Base-by-base conservation (phyloP, 495 filamentous ascomycete genomes). In the Lophium mytilinum region DNA sequence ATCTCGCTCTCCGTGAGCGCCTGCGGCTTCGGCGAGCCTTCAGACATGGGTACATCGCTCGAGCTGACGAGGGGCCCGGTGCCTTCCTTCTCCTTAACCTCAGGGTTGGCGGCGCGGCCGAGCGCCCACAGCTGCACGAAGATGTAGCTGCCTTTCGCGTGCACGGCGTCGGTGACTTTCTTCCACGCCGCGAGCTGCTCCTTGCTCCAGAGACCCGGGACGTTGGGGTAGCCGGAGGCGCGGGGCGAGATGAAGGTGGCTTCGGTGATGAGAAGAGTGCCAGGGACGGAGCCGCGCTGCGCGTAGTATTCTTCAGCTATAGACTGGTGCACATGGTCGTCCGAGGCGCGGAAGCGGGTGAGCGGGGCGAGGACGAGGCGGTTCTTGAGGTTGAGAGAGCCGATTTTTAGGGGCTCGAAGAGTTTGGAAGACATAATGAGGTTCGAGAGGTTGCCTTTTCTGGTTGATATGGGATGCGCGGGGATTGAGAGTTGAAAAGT, bases 81-180 rank as follows among this genome's bases (percentile, higher is more conserved):
- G 0, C 66, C 62, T 37, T 77, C 71, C 49, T 50, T 48, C 40
- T 74, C 71, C 7, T 78, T 61, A 7, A 75, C 55, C 0, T 69
- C 69, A 0, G 74, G 60, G 37, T 68, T 58, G 0, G 81, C 78
- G 4, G 76, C 69, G n/a, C 87, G 79, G 14, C 87, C 87, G 6
- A 85, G 68, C 0, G 79, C 78, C 82, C 84, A 87, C 10, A 90
- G 73, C 72, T 90, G 87, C 37, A 75, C 52, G 69, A 73, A 85
- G 61, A 90, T 88, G 62, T 73, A 80, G 50, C 75, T 73, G 46
- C 81, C 80, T 40, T 81, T 80, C 34, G 72, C 72, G 72, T 90
- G 87, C 9, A 90, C 85, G 12, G 77, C 80, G 50, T 81, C 79
- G 8, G 82, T 85, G 35, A 89, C 68, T 30, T 72, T 63, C 46